Evolutionary conservation across 2,329 filamentous ascomycete genomes (phyloP), one percentile per base, ranked within the genome.

Genomic region (Pseudogymnoascus sp.): DNA sequence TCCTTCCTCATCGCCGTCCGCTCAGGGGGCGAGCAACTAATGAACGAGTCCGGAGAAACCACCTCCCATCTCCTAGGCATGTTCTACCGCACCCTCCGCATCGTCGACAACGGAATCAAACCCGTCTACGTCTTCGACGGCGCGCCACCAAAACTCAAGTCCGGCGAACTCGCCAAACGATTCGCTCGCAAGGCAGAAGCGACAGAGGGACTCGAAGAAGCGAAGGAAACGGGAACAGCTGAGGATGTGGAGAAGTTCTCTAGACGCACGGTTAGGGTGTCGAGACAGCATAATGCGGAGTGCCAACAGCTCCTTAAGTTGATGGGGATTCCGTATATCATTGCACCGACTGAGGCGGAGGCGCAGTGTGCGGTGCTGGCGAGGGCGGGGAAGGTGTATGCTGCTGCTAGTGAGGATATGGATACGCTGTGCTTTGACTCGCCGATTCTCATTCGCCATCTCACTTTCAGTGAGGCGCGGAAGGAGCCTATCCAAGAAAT

Each of bases 181-280:
- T 96, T 96, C 75, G 91, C 96, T 76, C 89, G 95, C 71, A 99
- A 97, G 78, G 87, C 91, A 61, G 93, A 97, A 75, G 95, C 95
- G 7, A 89, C 86, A 60, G 93, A 96, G 71, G 88, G 88, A 6
- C 86, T 96, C 21, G 93, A 97, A 74, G 95, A 97, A 74, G 95
- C 95, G 61, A 97, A 96, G 75, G 95, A 99, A 79, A 96, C 91
- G 0, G 95, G 95, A 66, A 99, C 95, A 3, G 92, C 93, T 21
- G 87, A 99, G 75, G 95, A 99, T n/a, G 86, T 99, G 3, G 95
- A 99, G 78, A 97, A 97, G 77, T 99, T 97, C 78, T 96, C 92
- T 62, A 82, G 95, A 64, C 82, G 95, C 62, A 97, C 93, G 1
- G 95, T 99, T 59, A 84, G 91, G 63, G 95, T 97, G 62, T 97